Conservation (phyloP, 768 basidiomycete species). For the Amanita rimosa region DNA sequence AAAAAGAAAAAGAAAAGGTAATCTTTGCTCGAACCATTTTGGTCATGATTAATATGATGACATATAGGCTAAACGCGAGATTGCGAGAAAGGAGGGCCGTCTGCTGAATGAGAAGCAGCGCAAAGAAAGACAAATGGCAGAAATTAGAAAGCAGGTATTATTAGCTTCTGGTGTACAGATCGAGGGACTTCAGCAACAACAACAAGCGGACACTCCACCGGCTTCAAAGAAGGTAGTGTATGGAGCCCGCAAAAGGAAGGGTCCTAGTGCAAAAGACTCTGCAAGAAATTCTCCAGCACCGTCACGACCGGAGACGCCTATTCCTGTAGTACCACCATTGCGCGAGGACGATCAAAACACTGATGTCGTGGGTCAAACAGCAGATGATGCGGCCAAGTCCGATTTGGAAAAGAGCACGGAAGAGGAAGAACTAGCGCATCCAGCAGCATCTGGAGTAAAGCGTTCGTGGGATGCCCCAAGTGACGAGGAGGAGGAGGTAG, state of each 20-base stretch:
- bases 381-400: constrained; percentile 20
- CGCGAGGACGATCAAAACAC: constrained; percentile 20
- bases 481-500: constrained; percentile 26
- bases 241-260: constrained; percentile 75
- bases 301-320: constrained; percentile 43
- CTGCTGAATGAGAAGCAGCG: constrained; percentile 97
- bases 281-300: constrained; percentile 40
- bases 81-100: constrained; percentile 89
- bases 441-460: constrained; percentile 21
- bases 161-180: constrained; percentile 84
- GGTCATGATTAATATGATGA: constrained; percentile 3
- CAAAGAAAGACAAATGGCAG: constrained; percentile 83
- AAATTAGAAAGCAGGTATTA: constrained; percentile 83
- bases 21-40: constrained; percentile 4
- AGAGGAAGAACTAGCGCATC: constrained; percentile 26
- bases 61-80: constrained; percentile 74
- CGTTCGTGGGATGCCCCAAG: constrained; percentile 42
- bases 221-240: constrained; percentile 70
- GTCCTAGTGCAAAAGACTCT: constrained; percentile 35
- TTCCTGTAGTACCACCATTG: constrained; percentile 16
- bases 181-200: constrained; percentile 64
- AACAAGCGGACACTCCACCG: constrained; percentile 22
- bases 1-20: constrained; percentile 87
- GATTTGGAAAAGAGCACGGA: constrained; percentile 68
- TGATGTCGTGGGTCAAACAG: constrained; percentile 9